Percentiles rank a stretch among this genome's conserved stretches.
phyloP scores from a whole-genome alignment of 108 stramenopile genomes.

The Bacterosira constricta region DNA sequence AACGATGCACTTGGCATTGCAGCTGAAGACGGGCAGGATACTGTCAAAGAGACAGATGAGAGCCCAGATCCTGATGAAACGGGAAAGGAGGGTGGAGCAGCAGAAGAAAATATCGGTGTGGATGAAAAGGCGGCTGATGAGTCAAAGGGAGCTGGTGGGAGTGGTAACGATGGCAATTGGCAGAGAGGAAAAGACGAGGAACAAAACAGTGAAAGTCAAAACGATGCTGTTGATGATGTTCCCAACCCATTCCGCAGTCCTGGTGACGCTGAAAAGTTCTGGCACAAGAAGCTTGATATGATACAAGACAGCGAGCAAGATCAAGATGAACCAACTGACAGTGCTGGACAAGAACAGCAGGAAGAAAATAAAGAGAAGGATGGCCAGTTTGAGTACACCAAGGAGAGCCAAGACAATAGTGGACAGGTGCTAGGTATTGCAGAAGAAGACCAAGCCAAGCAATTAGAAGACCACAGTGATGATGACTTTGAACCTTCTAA shows the following conservation, averaged over 20 bases:
- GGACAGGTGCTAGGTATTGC: conserved; percentile 86
- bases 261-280: conserved; percentile 83
- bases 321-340: conserved; percentile 8
- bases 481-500: conserved; percentile 43
- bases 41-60: conserved; percentile 43
- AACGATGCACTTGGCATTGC: conserved; percentile 57
- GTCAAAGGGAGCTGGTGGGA: conserved; percentile 46
- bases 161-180: conserved; percentile 56
- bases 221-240: conserved; percentile 31
- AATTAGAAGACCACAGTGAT: conserved; percentile 44
- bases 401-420: conserved; percentile 59
- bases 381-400: conserved; percentile 81
- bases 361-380: conserved; percentile 49
- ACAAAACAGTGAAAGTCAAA: conserved; percentile 1
- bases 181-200: conserved; percentile 41
- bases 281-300: conserved; percentile 79
- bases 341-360: conserved; percentile 22
- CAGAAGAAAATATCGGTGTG: conserved; percentile 47
- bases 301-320: conserved; percentile 46
- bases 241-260: conserved; percentile 91
- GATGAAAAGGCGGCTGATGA: conserved; percentile 48
- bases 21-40: conserved; percentile 62
- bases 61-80: conserved; percentile 34
- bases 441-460: conserved; percentile 59
- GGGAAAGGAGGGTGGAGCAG: conserved; percentile 31